phyloP scores from a whole-genome alignment of 1,139 yeast genomes.

The Geotrichum histeridarum region DNA sequence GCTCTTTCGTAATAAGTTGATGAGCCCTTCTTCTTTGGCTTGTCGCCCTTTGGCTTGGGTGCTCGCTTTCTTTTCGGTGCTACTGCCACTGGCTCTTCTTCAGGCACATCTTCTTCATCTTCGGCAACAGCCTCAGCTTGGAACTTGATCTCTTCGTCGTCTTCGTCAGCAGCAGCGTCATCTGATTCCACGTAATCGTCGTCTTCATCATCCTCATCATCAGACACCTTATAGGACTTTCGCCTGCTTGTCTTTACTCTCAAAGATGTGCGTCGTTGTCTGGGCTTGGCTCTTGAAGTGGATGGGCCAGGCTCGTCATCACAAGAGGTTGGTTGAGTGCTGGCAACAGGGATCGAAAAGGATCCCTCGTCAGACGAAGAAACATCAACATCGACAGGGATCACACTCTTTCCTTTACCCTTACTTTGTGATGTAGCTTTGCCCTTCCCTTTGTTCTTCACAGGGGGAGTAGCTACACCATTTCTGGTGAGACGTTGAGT shows the following conservation, averaged over 20 bases:
- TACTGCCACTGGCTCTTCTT: not conserved
- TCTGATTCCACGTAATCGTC: not conserved
- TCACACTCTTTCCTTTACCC: slow-evolving; percentile 4
- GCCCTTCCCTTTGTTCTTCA: not conserved
- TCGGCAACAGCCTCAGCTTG: not conserved
- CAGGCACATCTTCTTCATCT: not conserved
- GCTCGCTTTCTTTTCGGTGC: slow-evolving; percentile 7
- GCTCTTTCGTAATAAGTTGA: slow-evolving; percentile 24
- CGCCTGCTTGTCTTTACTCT: not conserved
- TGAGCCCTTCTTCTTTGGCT: not conserved
- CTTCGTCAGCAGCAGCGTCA: not conserved
- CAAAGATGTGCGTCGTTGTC: not conserved
- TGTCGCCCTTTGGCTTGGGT: not conserved
- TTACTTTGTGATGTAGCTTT: not conserved
- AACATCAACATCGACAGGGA: slow-evolving; percentile 1
- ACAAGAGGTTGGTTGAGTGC: slow-evolving; percentile 14
- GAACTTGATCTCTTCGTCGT: not conserved
- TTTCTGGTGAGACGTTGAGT: slow-evolving; percentile 4
- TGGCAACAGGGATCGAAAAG: not conserved
- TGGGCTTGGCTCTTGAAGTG: not conserved
- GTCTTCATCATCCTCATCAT: not conserved
- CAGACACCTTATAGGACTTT: not conserved
- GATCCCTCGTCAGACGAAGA: slow-evolving; percentile 1
- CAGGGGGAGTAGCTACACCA: not conserved
- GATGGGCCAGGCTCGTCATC: slow-evolving; percentile 14